These are phyloP conservation scores for Phytophthora foliorum DNA, from an alignment of 352 stramenopile genomes.

Conservation along the genomic window DNA sequence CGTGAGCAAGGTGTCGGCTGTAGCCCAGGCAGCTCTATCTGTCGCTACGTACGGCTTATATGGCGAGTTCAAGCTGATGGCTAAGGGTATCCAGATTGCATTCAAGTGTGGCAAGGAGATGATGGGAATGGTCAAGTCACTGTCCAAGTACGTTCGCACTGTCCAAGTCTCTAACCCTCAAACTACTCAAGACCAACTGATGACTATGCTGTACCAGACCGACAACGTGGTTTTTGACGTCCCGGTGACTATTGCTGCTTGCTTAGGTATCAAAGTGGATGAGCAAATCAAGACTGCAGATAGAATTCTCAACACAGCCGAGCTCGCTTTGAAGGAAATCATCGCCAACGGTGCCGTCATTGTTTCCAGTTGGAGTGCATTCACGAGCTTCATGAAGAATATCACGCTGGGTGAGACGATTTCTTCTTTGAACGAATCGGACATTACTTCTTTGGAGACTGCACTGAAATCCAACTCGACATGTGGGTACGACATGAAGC, in stretches of 20 bases:
- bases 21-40: slow-evolving; percentile 38
- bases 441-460: slow-evolving; percentile 43
- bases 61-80: slow-evolving; percentile 41
- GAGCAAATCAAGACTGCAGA: slow-evolving; percentile 41
- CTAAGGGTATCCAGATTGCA: slow-evolving; percentile 38
- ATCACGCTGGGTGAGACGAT: slow-evolving; percentile 36
- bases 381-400: slow-evolving; percentile 48
- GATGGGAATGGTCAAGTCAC: slow-evolving; percentile 42
- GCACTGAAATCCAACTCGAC: slow-evolving; percentile 40
- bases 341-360: slow-evolving; percentile 44
- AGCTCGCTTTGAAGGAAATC: slow-evolving; percentile 50
- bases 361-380: slow-evolving; percentile 41
- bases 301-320: slow-evolving; percentile 47
- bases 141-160: slow-evolving; percentile 47
- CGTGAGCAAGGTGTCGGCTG: slow-evolving; percentile 39
- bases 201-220: slow-evolving; percentile 52
- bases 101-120: slow-evolving; percentile 53
- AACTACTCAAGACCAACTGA: slow-evolving; percentile 45
- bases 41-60: slow-evolving; percentile 37
- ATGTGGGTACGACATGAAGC: slow-evolving; percentile 47
- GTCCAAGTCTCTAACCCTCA: slow-evolving; percentile 43
- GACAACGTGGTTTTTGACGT: slow-evolving; percentile 61
- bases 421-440: slow-evolving; percentile 24
- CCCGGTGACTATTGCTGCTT: slow-evolving; percentile 52
- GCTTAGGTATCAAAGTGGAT: slow-evolving; percentile 41